Evolutionary conservation across 441 rosid species (phyloP).

Genomic region (Mallotus japonicus): DNA sequence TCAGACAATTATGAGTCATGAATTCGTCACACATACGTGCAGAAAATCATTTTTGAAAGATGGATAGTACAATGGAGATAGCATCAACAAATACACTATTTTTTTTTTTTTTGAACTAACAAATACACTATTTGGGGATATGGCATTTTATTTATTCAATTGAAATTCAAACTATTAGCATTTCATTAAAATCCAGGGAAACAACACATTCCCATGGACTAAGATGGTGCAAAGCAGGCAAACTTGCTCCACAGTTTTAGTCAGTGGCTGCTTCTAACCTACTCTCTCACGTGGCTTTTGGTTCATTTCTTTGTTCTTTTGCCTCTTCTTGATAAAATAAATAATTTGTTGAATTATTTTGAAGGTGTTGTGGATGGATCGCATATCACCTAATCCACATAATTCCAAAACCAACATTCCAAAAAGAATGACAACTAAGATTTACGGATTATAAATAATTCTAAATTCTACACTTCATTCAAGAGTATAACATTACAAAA

Average conservation of each 20-base stretch:
- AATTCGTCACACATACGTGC: too few relatives aligned
- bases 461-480: constrained; percentile 27
- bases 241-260: constrained; percentile 17
- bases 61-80: too few relatives aligned
- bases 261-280: constrained; percentile 14
- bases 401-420: constrained; percentile 51
- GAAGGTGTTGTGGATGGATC: constrained; percentile 24
- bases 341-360: background rate
- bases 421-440: constrained; percentile 47
- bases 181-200: background rate
- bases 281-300: constrained; percentile 16
- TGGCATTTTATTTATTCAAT: background rate
- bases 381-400: constrained; percentile 38
- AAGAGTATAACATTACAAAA: too few relatives aligned
- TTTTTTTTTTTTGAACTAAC: too few relatives aligned
- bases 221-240: background rate
- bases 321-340: background rate
- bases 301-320: background rate
- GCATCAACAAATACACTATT: too few relatives aligned
- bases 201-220: constrained; percentile 1
- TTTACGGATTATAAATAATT: constrained; percentile 11
- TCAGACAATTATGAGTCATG: too few relatives aligned
- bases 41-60: too few relatives aligned
- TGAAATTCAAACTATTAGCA: background rate
- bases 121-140: too few relatives aligned